Evolutionary conservation across 805 yeast species (phyloP).

Genomic region (Zygotorulaspora sp.): DNA sequence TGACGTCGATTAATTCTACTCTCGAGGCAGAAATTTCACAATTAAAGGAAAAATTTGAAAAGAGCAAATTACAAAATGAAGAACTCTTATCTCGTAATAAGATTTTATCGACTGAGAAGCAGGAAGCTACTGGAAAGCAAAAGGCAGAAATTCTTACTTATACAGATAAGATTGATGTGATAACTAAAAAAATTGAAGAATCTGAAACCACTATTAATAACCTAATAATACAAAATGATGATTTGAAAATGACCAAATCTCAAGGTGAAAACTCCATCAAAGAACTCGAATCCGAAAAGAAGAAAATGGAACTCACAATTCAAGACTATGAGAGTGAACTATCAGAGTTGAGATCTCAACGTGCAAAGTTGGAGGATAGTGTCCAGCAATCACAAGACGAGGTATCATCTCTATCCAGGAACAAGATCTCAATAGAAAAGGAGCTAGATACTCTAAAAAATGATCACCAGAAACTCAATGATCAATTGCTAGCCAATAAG

Average conservation of each 20-base stretch:
- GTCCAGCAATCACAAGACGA: neutral
- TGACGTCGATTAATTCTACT: conserved; percentile 12
- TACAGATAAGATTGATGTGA: conserved; percentile 1
- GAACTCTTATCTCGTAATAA: conserved; percentile 10
- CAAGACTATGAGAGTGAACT: neutral
- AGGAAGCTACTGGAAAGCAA: conserved; percentile 4
- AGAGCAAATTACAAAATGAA: conserved; percentile 9
- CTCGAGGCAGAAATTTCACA: conserved; percentile 13
- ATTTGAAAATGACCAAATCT: conserved; percentile 30
- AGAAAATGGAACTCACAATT: conserved; percentile 31
- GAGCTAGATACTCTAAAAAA: neutral
- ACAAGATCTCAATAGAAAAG: neutral
- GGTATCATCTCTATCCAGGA: neutral
- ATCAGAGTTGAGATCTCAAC: neutral
- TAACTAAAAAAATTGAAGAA: conserved; percentile 3
- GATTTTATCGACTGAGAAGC: conserved; percentile 8
- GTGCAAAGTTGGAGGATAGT: neutral
- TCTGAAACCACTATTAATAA: conserved; percentile 20
- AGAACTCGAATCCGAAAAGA: conserved; percentile 26
- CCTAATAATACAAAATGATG: conserved; percentile 25
- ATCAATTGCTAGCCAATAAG: neutral
- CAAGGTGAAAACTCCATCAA: conserved; percentile 25
- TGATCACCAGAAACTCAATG: conserved; percentile 1
- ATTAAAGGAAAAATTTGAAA: conserved; percentile 7
- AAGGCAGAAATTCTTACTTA: conserved; percentile 2